Percentiles rank a stretch among this genome's conserved stretches.
Conservation (phyloP, 2,329 filamentous ascomycete species). For the Hortaea werneckii region DNA sequence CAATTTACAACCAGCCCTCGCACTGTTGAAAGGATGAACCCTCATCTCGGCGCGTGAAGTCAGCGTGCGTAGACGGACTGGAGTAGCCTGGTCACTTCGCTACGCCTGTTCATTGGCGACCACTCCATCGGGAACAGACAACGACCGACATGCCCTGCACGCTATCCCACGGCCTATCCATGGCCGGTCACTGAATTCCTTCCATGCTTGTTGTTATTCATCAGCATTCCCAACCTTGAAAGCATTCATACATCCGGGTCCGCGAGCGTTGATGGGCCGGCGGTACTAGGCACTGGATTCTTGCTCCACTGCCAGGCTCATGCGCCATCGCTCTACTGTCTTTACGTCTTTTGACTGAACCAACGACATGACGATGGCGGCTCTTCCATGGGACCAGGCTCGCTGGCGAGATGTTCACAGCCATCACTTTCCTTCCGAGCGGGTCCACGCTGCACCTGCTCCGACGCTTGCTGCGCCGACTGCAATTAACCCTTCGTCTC, state of each 20-base stretch:
- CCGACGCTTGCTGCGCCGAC: constrained; percentile 11
- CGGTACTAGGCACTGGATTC: no score
- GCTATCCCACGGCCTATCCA: not conserved
- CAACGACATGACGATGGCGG: not conserved
- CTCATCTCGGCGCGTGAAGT: constrained; percentile 1
- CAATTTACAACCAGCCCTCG: not conserved
- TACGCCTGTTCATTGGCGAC: not conserved
- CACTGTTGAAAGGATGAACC: not conserved
- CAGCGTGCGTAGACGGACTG: not conserved
- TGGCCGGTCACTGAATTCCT: not conserved
- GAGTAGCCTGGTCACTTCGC: not conserved
- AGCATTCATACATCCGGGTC: no score
- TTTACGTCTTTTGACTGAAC: not conserved
- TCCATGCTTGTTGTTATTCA: not conserved
- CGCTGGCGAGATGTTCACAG: constrained; percentile 1
- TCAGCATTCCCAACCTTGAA: not conserved
- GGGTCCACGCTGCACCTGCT: not conserved
- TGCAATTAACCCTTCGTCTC: constrained; percentile 8
- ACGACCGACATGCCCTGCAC: not conserved
- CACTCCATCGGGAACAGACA: not conserved
- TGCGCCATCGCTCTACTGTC: not conserved
- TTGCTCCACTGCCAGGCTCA: not conserved
- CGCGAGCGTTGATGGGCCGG: no score
- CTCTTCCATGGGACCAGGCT: not conserved
- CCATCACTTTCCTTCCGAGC: not conserved